phyloP scores from a whole-genome alignment of 2,329 filamentous ascomycete species.

The Colletotrichum tanaceti region DNA sequence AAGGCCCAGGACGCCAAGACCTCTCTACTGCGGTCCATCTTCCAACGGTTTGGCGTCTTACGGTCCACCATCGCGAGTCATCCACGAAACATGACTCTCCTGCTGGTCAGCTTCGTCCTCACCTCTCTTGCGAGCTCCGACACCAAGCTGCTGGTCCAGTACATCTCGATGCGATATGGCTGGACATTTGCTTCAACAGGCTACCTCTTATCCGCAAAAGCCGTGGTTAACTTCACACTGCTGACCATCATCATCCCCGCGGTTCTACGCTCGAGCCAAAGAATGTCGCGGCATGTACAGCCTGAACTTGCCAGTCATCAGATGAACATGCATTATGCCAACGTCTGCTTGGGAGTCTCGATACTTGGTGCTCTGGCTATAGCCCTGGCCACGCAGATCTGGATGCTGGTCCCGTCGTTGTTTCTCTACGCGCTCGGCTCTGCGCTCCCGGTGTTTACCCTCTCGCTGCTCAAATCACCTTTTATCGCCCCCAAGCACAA shows the following conservation, averaged over 20 bases:
- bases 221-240: conserved; percentile 59
- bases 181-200: conserved; percentile 61
- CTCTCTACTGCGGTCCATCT: conserved; percentile 35
- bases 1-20: conserved; percentile 49
- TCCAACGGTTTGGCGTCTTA: conserved; percentile 46
- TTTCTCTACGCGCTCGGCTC: conserved; percentile 61
- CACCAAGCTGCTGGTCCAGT: conserved; percentile 62
- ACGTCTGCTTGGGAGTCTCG: conserved; percentile 50
- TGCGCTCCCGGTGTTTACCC: conserved; percentile 61
- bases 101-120: conserved; percentile 59
- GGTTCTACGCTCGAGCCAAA: conserved; percentile 46
- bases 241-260: conserved; percentile 56
- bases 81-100: conserved; percentile 55
- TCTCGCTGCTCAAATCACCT: conserved; percentile 60
- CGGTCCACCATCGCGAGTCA: conserved; percentile 51
- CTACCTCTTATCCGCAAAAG: conserved; percentile 61
- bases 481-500: conserved; percentile 46
- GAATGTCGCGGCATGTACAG: conserved; percentile 29
- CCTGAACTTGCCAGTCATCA: conserved; percentile 45
- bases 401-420: conserved; percentile 56
- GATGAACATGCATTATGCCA: conserved; percentile 51
- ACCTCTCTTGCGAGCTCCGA: conserved; percentile 63
- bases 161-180: conserved; percentile 61
- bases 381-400: conserved; percentile 52
- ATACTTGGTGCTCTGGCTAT: conserved; percentile 57